phyloP scores from a whole-genome alignment of 176 grass and related monocot species.

The Neostapfia colusana region DNA sequence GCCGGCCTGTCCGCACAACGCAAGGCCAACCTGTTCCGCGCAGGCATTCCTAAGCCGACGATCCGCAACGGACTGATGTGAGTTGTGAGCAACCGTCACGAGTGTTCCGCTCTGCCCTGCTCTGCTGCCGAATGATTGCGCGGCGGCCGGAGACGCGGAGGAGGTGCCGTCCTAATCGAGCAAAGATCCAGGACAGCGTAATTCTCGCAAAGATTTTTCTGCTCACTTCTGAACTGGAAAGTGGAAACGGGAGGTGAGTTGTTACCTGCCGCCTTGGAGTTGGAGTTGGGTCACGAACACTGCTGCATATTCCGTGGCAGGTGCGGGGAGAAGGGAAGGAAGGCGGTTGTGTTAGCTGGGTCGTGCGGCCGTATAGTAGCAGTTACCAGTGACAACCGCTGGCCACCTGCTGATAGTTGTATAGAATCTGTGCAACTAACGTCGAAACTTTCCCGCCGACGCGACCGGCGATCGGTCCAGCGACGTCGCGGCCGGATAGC shows the following conservation, averaged over 20 bases:
- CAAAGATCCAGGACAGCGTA: background rate
- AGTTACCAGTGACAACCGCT: background rate
- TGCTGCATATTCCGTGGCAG: background rate
- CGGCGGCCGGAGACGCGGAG: background rate
- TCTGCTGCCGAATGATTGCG: conserved; percentile 24
- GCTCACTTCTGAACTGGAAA: conserved; percentile 15
- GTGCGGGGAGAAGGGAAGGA: background rate
- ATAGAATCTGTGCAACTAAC: background rate
- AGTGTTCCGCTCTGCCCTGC: background rate
- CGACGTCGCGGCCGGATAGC: background rate
- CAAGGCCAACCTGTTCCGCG: conserved; percentile 40
- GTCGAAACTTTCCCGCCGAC: background rate
- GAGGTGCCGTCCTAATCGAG: conserved; percentile 14
- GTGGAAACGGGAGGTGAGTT: background rate
- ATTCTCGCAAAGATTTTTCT: background rate
- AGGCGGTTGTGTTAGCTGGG: background rate
- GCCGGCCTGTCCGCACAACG: background rate
- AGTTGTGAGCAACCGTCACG: no score
- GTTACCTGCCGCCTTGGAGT: background rate
- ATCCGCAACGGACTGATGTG: no score
- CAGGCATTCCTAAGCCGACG: background rate
- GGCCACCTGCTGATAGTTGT: background rate
- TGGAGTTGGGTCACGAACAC: background rate
- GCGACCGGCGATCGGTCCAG: background rate
- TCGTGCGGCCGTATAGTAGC: no score